A percentile compares a stretch with the other conserved stretches of the same genome.
phyloP scores from a whole-genome alignment of 83 land plant species.

The Picea mariana region DNA sequence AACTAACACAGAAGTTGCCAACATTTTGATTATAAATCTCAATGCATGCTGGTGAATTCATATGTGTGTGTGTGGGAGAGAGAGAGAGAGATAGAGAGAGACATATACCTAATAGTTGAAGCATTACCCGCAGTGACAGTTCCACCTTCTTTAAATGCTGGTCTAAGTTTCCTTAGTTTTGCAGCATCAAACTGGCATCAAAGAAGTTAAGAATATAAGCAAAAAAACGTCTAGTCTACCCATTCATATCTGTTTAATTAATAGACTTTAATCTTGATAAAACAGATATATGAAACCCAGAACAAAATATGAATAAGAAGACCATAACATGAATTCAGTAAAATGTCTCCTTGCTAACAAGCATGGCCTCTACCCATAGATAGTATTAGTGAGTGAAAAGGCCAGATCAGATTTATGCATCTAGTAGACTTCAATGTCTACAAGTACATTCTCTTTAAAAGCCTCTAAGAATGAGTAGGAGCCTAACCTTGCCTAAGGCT shows the following conservation, averaged over 20 bases:
- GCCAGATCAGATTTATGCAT: too few relatives aligned
- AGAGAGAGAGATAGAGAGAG: slow-evolving; percentile 3
- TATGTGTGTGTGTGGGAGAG: background rate
- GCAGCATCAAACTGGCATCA: slow-evolving; percentile 80
- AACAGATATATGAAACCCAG: background rate
- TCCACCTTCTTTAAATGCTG: slow-evolving; percentile 90
- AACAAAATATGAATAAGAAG: background rate
- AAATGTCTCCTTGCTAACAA: background rate
- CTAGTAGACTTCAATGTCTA: slow-evolving; percentile 6
- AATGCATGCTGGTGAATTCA: background rate
- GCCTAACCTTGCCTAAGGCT: slow-evolving; percentile 76
- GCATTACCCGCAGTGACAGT: slow-evolving; percentile 97
- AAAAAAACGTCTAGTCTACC: background rate
- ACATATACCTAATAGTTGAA: slow-evolving; percentile 79
- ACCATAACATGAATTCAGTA: background rate
- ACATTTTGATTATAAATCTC: background rate
- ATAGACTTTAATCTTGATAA: background rate
- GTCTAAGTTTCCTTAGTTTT: slow-evolving; percentile 84
- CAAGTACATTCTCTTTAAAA: background rate
- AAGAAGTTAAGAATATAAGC: slow-evolving; percentile 3
- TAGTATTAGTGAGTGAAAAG: background rate
- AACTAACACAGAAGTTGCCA: too few relatives aligned
- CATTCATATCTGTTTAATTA: background rate
- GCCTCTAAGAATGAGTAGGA: background rate
- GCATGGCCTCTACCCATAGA: background rate